Conservation (phyloP, 1,284 basidiomycete genomes). For the Peniophora sp. region DNA sequence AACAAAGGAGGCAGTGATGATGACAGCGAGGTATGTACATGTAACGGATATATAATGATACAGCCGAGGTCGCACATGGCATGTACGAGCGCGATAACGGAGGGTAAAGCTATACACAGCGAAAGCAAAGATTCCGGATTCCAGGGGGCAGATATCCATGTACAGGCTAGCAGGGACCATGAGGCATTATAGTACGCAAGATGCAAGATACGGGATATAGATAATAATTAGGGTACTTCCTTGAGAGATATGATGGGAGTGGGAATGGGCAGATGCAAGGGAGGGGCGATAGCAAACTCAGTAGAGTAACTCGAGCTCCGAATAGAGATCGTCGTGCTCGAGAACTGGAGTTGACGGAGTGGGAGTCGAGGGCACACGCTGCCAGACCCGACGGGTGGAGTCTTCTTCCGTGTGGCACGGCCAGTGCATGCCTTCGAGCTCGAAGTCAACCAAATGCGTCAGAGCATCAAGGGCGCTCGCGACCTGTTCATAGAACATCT, state of each 20-base stretch:
- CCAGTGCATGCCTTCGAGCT: constrained; percentile 70
- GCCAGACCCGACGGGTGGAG: constrained; percentile 35
- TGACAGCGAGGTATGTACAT: too few relatives aligned
- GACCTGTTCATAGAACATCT: constrained; percentile 60
- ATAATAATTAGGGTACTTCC: too few relatives aligned
- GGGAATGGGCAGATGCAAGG: background rate
- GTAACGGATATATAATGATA: too few relatives aligned
- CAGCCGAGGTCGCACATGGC: too few relatives aligned
- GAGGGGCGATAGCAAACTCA: constrained; percentile 1
- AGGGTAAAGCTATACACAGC: too few relatives aligned
- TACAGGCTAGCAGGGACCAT: too few relatives aligned
- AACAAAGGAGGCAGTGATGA: too few relatives aligned
- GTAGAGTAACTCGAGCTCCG: constrained; percentile 11
- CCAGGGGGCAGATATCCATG: too few relatives aligned
- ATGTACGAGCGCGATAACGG: too few relatives aligned
- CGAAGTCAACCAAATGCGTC: constrained; percentile 50
- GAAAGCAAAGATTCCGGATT: too few relatives aligned
- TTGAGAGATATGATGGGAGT: constrained; percentile 1
- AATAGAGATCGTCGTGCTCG: constrained; percentile 21
- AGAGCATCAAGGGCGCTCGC: constrained; percentile 48
- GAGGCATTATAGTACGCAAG: too few relatives aligned
- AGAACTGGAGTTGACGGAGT: constrained; percentile 15
- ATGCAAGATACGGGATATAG: too few relatives aligned
- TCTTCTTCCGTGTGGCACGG: constrained; percentile 30
- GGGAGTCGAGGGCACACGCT: constrained; percentile 35